phyloP scores from a whole-genome alignment of 352 stramenopile genomes.

The Pythium phragmitis region DNA sequence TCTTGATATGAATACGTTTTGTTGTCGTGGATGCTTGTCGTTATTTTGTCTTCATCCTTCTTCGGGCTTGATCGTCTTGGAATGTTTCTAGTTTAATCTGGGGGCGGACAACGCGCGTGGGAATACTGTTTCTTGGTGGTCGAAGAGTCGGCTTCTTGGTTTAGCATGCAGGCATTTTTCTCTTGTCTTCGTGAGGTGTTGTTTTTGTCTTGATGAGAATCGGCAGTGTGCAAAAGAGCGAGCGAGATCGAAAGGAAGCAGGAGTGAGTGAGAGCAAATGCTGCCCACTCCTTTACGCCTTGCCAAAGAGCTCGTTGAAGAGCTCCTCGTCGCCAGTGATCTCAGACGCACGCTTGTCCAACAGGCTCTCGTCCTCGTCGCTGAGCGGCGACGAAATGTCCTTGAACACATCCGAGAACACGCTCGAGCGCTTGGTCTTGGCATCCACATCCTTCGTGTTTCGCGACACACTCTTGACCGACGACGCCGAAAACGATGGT shows the following conservation, averaged over 20 bases:
- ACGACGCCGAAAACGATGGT: constrained; percentile 21
- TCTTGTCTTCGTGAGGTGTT: neutral
- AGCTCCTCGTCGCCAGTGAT: constrained; percentile 32
- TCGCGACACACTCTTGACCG: constrained; percentile 8
- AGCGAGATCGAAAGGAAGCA: neutral
- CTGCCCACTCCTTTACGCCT: constrained; percentile 9
- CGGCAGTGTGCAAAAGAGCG: constrained; percentile 1
- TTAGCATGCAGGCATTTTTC: neutral
- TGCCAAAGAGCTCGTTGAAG: constrained; percentile 25
- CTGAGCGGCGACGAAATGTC: constrained; percentile 26
- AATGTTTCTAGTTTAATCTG: constrained; percentile 5
- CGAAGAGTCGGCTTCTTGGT: constrained; percentile 1
- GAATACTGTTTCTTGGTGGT: constrained; percentile 7
- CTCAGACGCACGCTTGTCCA: constrained; percentile 22
- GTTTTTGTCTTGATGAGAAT: constrained; percentile 10
- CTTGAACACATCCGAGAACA: constrained; percentile 21
- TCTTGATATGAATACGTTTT: constrained; percentile 3
- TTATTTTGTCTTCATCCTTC: constrained; percentile 9
- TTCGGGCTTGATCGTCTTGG: constrained; percentile 3
- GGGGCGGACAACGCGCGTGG: neutral
- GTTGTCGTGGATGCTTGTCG: constrained; percentile 4
- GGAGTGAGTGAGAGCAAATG: neutral
- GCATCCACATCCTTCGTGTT: neutral
- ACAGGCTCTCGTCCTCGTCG: constrained; percentile 18
- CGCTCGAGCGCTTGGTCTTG: neutral